Percentiles rank a stretch among this genome's conserved stretches.
Conservation (phyloP, 305 asterid species). For the Plantago coronopus region DNA sequence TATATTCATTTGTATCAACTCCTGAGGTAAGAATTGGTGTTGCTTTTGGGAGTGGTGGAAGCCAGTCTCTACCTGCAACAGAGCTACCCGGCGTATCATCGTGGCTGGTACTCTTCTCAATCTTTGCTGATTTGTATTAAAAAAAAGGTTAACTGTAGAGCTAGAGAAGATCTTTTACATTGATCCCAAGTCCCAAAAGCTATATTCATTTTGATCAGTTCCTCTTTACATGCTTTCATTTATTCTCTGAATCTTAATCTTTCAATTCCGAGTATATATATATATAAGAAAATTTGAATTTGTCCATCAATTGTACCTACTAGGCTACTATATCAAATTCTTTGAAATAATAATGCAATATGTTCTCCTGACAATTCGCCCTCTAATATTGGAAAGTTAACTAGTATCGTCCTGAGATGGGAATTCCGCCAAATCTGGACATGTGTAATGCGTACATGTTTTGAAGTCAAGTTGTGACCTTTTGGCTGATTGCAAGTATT, state of each 20-base stretch:
- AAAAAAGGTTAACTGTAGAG: no score
- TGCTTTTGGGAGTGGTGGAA: constrained; percentile 97
- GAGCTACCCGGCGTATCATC: constrained; percentile 98
- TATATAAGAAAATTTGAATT: no score
- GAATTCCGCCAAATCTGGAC: neutral
- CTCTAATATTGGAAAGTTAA: neutral
- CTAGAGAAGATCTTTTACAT: neutral
- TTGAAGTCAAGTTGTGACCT: neutral
- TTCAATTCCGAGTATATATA: neutral
- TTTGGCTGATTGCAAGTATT: no score
- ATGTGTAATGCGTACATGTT: neutral
- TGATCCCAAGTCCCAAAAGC: neutral
- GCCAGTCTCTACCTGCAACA: constrained; percentile 94
- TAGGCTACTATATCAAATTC: neutral
- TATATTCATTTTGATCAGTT: no score
- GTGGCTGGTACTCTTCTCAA: constrained; percentile 69
- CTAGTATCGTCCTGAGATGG: neutral
- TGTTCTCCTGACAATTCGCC: neutral
- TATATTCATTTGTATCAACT: constrained; percentile 76
- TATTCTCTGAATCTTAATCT: neutral
- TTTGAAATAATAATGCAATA: no score
- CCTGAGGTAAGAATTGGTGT: constrained; percentile 94
- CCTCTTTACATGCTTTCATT: neutral
- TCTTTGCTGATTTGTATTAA: neutral
- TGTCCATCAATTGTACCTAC: neutral